Conservation (phyloP, 495 filamentous ascomycete genomes). For the Hamigera avellanea region DNA sequence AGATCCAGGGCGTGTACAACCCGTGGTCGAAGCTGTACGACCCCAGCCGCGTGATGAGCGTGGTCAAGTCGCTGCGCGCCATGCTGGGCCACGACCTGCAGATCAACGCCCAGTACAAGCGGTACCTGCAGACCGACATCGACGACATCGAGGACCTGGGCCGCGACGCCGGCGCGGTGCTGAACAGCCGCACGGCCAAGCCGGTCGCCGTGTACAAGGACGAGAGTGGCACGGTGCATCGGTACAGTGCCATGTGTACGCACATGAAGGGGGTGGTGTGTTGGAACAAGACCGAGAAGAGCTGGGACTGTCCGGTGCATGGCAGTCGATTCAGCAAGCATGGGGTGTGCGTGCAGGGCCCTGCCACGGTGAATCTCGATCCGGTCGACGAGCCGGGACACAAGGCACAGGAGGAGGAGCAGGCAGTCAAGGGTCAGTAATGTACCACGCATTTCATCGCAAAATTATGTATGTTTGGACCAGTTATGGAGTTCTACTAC, state of each 20-base stretch:
- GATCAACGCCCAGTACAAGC: slow-evolving; percentile 45
- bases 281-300: slow-evolving; percentile 45
- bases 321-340: no score
- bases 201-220: slow-evolving; percentile 47
- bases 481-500: no score
- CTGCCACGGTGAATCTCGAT: no score
- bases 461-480: no score
- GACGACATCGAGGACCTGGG: slow-evolving; percentile 45
- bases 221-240: slow-evolving; percentile 34
- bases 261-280: slow-evolving; percentile 44
- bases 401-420: no score
- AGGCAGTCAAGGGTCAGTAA: no score
- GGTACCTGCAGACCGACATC: slow-evolving; percentile 42
- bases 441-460: no score
- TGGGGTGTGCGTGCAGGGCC: no score
- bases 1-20: slow-evolving; percentile 37
- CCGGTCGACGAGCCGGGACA: no score
- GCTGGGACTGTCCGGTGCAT: no score
- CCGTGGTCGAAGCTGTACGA: slow-evolving; percentile 38
- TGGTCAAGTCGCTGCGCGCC: slow-evolving; percentile 14
- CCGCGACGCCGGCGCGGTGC: slow-evolving; percentile 35
- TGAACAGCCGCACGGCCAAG: slow-evolving; percentile 30
- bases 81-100: slow-evolving; percentile 34
- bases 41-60: slow-evolving; percentile 31
- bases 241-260: slow-evolving; percentile 43